Percentiles rank a stretch among this genome's conserved stretches.
Conservation (phyloP, 2,329 filamentous ascomycete species). For the Aspergillus viridinutans region DNA sequence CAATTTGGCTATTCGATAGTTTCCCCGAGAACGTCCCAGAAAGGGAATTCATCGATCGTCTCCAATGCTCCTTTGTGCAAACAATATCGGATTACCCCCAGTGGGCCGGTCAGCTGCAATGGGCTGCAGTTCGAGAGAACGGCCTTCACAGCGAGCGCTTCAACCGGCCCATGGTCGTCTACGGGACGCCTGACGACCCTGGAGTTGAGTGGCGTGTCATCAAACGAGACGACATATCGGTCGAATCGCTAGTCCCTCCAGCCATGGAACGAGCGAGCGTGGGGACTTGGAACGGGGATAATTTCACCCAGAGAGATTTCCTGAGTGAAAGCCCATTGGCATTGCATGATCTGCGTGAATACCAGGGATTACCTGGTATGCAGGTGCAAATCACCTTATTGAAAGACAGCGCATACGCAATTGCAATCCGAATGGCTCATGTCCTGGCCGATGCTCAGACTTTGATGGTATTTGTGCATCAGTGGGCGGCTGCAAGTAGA, state of each 20-base stretch:
- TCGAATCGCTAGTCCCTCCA: neutral
- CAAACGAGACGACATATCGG: neutral
- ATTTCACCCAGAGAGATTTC: slow-evolving; percentile 15
- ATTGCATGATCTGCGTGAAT: slow-evolving; percentile 27
- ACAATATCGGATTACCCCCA: slow-evolving; percentile 13
- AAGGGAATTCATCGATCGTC: slow-evolving; percentile 7
- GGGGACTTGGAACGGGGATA: neutral
- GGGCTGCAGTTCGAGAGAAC: slow-evolving; percentile 2
- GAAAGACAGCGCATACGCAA: slow-evolving; percentile 38
- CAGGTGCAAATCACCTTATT: slow-evolving; percentile 42
- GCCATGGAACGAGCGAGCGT: neutral
- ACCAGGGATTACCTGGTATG: slow-evolving; percentile 26
- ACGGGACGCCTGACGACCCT: slow-evolving; percentile 1
- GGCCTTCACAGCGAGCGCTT: slow-evolving; percentile 7
- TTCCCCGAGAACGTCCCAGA: slow-evolving; percentile 9
- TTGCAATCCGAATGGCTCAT: slow-evolving; percentile 44
- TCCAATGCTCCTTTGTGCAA: slow-evolving; percentile 11
- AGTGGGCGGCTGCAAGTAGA: slow-evolving; percentile 31
- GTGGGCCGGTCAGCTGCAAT: slow-evolving; percentile 12
- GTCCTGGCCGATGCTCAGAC: slow-evolving; percentile 44
- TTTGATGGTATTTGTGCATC: slow-evolving; percentile 42
- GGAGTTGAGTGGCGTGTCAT: slow-evolving; percentile 4
- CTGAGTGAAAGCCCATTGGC: slow-evolving; percentile 21
- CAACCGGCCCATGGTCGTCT: slow-evolving; percentile 7
- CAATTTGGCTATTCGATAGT: slow-evolving; percentile 41